These are phyloP conservation scores for Fonsecaea erecta DNA, from an alignment of 2,329 filamentous ascomycete species.

Conservation along the genomic window DNA sequence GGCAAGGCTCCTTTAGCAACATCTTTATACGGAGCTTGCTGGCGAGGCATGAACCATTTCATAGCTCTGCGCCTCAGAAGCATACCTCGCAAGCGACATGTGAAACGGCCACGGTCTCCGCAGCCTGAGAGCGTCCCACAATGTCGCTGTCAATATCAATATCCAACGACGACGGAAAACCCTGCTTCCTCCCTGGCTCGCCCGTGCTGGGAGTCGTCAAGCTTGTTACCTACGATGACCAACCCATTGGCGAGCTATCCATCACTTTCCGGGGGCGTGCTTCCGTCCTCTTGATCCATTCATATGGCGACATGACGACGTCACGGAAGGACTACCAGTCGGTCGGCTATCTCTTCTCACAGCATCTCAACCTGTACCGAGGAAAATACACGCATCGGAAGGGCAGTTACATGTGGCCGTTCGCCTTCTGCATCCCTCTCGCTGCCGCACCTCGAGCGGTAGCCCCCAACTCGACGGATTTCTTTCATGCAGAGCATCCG, in stretches of 20 bases:
- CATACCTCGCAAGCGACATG: not conserved
- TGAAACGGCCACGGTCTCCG: not conserved
- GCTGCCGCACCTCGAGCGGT: conserved; percentile 21
- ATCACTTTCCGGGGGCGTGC: conserved; percentile 20
- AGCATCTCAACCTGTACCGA: conserved; percentile 14
- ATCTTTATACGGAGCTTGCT: not conserved
- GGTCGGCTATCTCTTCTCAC: conserved; percentile 9
- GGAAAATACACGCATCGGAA: conserved; percentile 13
- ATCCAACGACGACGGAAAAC: conserved; percentile 10
- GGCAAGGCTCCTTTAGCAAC: not conserved
- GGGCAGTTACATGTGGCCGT: conserved; percentile 26
- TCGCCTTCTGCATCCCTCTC: conserved; percentile 25
- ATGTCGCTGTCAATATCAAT: conserved; percentile 23
- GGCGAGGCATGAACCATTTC: not conserved
- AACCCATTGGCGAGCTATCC: conserved; percentile 7
- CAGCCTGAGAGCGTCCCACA: not conserved
- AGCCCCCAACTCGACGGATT: conserved; percentile 9
- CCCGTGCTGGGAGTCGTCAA: conserved; percentile 25
- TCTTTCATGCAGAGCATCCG: conserved; percentile 11
- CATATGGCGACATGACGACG: conserved; percentile 19
- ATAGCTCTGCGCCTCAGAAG: not conserved
- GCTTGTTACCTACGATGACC: conserved; percentile 14
- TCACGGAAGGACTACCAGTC: conserved; percentile 16
- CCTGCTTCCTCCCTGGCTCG: conserved; percentile 18
- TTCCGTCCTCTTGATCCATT: conserved; percentile 21